Percentiles rank a stretch among this genome's conserved stretches.
phyloP scores from a whole-genome alignment of 2,329 filamentous ascomycete species.

The Capronia epimyces region DNA sequence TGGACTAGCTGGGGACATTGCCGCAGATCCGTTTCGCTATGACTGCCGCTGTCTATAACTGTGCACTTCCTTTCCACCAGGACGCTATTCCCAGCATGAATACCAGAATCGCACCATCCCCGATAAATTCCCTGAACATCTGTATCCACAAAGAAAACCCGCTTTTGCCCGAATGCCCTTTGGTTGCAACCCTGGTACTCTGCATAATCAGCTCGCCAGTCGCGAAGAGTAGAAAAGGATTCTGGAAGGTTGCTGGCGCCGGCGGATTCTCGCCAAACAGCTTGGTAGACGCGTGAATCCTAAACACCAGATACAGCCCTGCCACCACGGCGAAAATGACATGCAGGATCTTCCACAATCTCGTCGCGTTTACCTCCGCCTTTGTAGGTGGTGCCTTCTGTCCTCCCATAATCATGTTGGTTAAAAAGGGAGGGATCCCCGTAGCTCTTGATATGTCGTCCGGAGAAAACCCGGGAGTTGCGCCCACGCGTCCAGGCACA shows the following conservation, averaged over 20 bases:
- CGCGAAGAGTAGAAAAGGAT: constrained; percentile 43
- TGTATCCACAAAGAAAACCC: constrained; percentile 35
- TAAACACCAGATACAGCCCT: constrained; percentile 48
- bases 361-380: constrained; percentile 34
- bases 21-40: background rate
- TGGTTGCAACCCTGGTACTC: constrained; percentile 34
- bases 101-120: constrained; percentile 42
- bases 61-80: constrained; percentile 35
- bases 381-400: constrained; percentile 37
- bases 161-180: constrained; percentile 30
- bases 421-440: constrained; percentile 32
- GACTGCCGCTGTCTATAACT: background rate
- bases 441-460: constrained; percentile 29
- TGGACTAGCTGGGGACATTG: background rate
- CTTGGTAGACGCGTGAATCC: constrained; percentile 35
- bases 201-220: constrained; percentile 44
- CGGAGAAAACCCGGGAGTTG: constrained; percentile 20
- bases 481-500: constrained; percentile 5
- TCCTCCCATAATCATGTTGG: constrained; percentile 37
- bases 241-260: constrained; percentile 42
- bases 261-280: constrained; percentile 40
- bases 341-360: constrained; percentile 55
- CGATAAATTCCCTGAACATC: constrained; percentile 37
- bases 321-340: constrained; percentile 53
- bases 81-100: constrained; percentile 42